Percentiles rank a stretch among this genome's conserved stretches.
Evolutionary conservation across 805 yeast genomes (phyloP).

Genomic region (Nematodospora valgi): DNA sequence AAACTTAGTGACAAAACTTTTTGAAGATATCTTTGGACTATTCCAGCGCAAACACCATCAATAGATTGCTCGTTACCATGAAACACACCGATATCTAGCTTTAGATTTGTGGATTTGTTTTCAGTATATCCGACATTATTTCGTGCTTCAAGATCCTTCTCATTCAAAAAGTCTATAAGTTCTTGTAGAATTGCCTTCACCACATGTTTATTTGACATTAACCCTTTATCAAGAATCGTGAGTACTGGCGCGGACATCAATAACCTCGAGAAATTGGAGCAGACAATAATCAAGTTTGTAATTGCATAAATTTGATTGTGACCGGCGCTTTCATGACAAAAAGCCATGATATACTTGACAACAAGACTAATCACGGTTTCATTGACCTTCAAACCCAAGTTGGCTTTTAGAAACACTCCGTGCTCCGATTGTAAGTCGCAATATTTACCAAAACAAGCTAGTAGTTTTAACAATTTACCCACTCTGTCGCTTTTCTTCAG

Average conservation of each 20-base stretch:
- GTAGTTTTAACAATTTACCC: constrained; percentile 53
- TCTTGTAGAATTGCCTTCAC: constrained; percentile 55
- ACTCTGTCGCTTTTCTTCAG: constrained; percentile 42
- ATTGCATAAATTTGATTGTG: constrained; percentile 45
- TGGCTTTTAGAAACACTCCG: constrained; percentile 34
- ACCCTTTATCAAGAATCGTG: constrained; percentile 48
- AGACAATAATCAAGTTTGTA: constrained; percentile 54
- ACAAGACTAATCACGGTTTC: constrained; percentile 60
- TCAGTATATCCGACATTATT: not conserved
- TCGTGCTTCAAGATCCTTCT: constrained; percentile 50
- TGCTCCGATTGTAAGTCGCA: constrained; percentile 56
- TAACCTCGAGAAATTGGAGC: constrained; percentile 62
- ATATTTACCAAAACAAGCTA: constrained; percentile 69
- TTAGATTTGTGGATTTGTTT: constrained; percentile 12
- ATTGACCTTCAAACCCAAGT: constrained; percentile 41
- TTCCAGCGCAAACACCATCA: constrained; percentile 72
- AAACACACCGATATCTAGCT: constrained; percentile 48
- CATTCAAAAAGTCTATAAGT: constrained; percentile 51
- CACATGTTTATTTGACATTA: constrained; percentile 33
- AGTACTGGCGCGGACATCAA: constrained; percentile 57
- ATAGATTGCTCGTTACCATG: constrained; percentile 51
- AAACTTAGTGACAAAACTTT: constrained; percentile 49
- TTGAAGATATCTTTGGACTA: constrained; percentile 60
- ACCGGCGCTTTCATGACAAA: constrained; percentile 38
- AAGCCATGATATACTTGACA: constrained; percentile 54